phyloP scores from a whole-genome alignment of 1,284 basidiomycete genomes.

The Boletus smithii region DNA sequence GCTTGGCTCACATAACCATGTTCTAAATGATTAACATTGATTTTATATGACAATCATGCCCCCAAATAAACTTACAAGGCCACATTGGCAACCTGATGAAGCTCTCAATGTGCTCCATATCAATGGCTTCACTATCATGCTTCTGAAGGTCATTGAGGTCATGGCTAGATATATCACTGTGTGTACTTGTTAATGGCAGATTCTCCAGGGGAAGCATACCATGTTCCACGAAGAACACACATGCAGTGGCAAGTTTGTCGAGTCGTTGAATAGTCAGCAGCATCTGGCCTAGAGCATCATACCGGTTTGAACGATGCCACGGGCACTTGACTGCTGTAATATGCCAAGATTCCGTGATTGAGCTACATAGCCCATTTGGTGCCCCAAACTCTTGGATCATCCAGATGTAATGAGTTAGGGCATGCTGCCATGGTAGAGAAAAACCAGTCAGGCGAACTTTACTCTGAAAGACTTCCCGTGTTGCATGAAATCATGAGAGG shows the following conservation, averaged over 20 bases:
- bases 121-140: too few relatives aligned
- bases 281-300: background rate
- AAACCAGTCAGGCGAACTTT: background rate
- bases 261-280: background rate
- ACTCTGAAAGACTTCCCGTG: background rate
- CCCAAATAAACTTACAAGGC: too few relatives aligned
- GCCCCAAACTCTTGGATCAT: background rate
- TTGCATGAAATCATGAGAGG: background rate
- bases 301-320: background rate
- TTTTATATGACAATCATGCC: too few relatives aligned
- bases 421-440: background rate
- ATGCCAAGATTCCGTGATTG: background rate
- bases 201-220: background rate
- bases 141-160: background rate
- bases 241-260: background rate
- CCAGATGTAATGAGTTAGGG: background rate
- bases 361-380: background rate
- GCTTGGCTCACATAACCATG: too few relatives aligned
- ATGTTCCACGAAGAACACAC: background rate
- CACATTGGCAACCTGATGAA: too few relatives aligned
- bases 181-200: too few relatives aligned
- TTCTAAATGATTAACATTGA: too few relatives aligned
- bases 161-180: too few relatives aligned
- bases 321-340: background rate
- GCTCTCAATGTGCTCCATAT: too few relatives aligned